Conservation (phyloP, 1,139 yeast genomes). For the Schizosaccharomyces versatilis region DNA sequence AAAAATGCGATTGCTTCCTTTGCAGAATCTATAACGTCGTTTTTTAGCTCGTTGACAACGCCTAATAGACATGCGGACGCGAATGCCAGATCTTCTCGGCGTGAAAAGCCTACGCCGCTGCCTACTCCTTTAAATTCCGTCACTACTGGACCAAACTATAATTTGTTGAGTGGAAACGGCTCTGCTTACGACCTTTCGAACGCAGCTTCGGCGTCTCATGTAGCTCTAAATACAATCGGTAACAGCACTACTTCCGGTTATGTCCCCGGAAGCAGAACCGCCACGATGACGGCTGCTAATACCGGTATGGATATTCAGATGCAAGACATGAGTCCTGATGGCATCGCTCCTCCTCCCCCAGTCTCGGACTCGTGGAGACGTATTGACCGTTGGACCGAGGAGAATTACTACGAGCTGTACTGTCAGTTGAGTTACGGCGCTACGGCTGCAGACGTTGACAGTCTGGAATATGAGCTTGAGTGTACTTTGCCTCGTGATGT, state of each 20-base stretch:
- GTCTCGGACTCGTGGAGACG: constrained; percentile 52
- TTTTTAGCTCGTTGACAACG: background rate
- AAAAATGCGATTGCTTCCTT: background rate
- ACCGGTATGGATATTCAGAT: constrained; percentile 22
- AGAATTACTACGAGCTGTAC: constrained; percentile 56
- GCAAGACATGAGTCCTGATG: constrained; percentile 25
- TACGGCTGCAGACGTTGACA: constrained; percentile 54
- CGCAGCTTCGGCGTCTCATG: background rate
- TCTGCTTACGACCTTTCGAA: background rate
- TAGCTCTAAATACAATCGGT: constrained; percentile 1
- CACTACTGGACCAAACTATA: constrained; percentile 1
- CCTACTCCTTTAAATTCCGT: constrained; percentile 4
- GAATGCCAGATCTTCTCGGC: background rate
- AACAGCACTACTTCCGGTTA: constrained; percentile 3
- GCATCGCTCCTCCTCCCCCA: constrained; percentile 42
- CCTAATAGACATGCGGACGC: constrained; percentile 3
- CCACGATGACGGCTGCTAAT: background rate
- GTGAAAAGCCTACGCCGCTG: background rate
- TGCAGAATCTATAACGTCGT: constrained; percentile 1
- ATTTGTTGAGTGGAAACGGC: background rate
- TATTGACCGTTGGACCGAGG: constrained; percentile 51
- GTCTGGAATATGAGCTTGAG: constrained; percentile 49
- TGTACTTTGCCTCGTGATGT: constrained; percentile 49
- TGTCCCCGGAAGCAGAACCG: background rate
- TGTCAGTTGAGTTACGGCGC: constrained; percentile 53